Conservation (phyloP, 129 eudicot species). For the Solidago caesia region DNA sequence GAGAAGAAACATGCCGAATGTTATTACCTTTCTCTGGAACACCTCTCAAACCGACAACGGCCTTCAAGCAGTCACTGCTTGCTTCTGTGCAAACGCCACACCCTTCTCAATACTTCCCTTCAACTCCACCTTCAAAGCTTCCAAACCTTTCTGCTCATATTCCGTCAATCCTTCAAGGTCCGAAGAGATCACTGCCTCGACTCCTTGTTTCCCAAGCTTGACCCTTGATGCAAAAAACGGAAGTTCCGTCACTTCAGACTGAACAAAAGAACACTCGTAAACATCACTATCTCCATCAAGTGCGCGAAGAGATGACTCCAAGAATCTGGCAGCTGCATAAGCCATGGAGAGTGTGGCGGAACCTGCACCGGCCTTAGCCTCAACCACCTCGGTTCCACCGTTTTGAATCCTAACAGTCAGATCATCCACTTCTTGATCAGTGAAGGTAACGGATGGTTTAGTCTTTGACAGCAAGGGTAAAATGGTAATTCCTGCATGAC, state of each 20-base stretch:
- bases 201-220: conserved; percentile 73
- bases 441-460: conserved; percentile 62
- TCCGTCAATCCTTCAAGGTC: conserved; percentile 72
- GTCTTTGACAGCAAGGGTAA: conserved; percentile 76
- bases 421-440: conserved; percentile 64
- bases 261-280: conserved; percentile 69
- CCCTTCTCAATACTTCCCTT: conserved; percentile 89
- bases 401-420: conserved; percentile 83
- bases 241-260: conserved; percentile 70
- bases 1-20: conserved; percentile 19
- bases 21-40: conserved; percentile 26
- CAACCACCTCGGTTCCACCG: conserved; percentile 89
- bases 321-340: conserved; percentile 85
- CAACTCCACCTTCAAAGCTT: conserved; percentile 68
- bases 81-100: conserved; percentile 58
- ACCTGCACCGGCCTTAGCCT: conserved; percentile 96
- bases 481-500: conserved; percentile 83
- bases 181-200: conserved; percentile 60
- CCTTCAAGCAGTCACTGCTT: conserved; percentile 57
- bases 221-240: conserved; percentile 80
- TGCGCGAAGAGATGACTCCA: conserved; percentile 81
- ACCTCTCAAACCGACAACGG: conserved; percentile 12
- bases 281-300: conserved; percentile 82
- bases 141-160: conserved; percentile 70
- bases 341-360: conserved; percentile 94